Base-by-base conservation (phyloP, 805 yeast genomes). In the Metschnikowia cubensis region DNA sequence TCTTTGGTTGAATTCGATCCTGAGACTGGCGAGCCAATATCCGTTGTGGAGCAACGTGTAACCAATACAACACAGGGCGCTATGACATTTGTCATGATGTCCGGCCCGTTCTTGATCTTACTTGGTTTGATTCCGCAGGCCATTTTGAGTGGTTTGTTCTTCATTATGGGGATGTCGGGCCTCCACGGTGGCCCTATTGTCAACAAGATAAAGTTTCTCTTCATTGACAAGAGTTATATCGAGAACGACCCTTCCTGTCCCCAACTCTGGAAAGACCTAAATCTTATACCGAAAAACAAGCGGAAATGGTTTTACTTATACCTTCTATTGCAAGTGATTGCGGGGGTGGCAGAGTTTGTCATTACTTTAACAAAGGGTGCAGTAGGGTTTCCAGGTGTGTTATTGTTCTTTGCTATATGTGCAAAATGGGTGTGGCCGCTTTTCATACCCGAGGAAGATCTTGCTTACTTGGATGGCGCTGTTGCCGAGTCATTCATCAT, bases 51-150 rank as follows among this genome's bases (percentile, higher is more conserved):
- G 62, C 99, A 92, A 64, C 68, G 99, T 40, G 73, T 90, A 46
- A 84, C 95, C 2, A 94, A 94, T 61, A 81, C 89, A 0, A 73
- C 77, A 0, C 99, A 92, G 62, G 99, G 99, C 0, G 67, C 88
- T 11, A 63, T 92, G 65, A 87, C 89, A 7, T 68, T 92, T 51
- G 94, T 87, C 0, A 83, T 90, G 71, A 94, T 92, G 98, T 70
- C 92, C 2, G 76, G 96, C 14, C 99, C 99, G 0, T 76, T 92
- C 33, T 72, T 92, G 51, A 74, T 83, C 0, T 92, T 94, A 7
- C 70, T 94, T 31, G 92, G 91, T 0, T 71, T 82, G 31, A 86
- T 92, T 25, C 99, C 99, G 0, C 97, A 92, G 63, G 94, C 95
- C 6, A 96, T 92, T 1, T 71, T 92, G 17, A 87, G 97, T 0